Evolutionary conservation across 768 basidiomycete genomes (phyloP).

Genomic region (Termitomyces sp.): DNA sequence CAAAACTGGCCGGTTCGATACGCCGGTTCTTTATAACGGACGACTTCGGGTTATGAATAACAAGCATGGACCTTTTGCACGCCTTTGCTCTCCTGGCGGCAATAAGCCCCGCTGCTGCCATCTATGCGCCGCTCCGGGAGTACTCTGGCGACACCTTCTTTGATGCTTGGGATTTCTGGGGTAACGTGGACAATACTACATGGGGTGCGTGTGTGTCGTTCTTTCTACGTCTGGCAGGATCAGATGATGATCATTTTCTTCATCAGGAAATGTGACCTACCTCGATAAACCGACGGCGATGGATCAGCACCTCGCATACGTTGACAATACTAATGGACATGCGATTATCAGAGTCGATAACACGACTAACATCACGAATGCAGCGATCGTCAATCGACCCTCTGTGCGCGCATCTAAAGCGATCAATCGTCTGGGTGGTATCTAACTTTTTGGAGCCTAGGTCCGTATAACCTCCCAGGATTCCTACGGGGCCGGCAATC

Average conservation of each 20-base stretch:
- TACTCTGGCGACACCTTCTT: conserved; percentile 3
- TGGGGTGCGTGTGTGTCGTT: not conserved
- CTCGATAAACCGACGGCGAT: conserved; percentile 34
- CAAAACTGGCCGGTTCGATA: not conserved
- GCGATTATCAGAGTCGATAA: conserved; percentile 76
- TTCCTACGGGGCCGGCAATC: conserved; percentile 31
- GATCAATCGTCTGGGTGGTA: not conserved
- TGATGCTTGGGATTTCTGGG: conserved; percentile 6
- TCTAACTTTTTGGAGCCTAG: conserved; percentile 13
- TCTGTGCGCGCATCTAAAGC: conserved; percentile 35
- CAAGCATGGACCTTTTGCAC: not conserved
- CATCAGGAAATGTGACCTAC: conserved; percentile 40
- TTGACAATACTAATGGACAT: conserved; percentile 52
- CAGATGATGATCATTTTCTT: not conserved
- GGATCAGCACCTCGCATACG: conserved; percentile 40
- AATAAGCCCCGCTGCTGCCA: not conserved
- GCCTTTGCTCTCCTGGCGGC: not conserved
- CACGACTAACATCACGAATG: conserved; percentile 40
- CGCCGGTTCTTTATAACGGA: not conserved
- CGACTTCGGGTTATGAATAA: not conserved
- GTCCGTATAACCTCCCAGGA: conserved; percentile 39
- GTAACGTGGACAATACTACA: conserved; percentile 3
- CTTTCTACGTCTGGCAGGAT: not conserved
- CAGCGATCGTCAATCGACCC: conserved; percentile 42
- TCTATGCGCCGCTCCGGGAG: not conserved